Base-by-base conservation (phyloP, 106 monocot genomes). In the Dioscorea dumetorum region DNA sequence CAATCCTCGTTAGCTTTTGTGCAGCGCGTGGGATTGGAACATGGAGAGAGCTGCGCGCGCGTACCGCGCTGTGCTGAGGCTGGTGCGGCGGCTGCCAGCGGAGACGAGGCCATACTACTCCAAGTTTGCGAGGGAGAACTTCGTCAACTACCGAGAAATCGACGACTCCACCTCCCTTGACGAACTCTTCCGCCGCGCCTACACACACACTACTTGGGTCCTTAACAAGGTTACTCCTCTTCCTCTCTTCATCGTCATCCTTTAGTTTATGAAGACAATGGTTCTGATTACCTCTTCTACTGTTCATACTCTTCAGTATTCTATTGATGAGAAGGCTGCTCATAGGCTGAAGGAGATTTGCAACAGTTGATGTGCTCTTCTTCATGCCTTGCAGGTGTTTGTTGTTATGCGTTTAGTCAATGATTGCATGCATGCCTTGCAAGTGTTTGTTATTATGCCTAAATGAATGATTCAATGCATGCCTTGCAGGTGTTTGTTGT, bases 101-200 rank as follows among this genome's bases (percentile, higher is more conserved):
- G 95, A 95, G 62, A 70, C 88, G 15, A 50, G 91, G 64, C 75
- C 82, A 22, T 91, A 95, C 95, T 95, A 95, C 76, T 67, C 86
- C 66, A 88, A 88, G 70, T 91, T 82, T 88, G 78, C 91, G 31
- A 68, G 95, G 10, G 91, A 95, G 76, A 95, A 91, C 76, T 95
- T 95, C 72, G 95, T 91, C 78, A 95, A 95, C 74, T 95, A 91
- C 80, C 76, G 91, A 12, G 81, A 91, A 14, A 64, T 84, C 52
- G 88, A 86, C 67, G 80, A 60, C 54, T 48, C 73, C 24, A 50
- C 68, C 70, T 33, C 70, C 64, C 85, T 86, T 50, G 61, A 75
- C 15, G 95, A 91, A 57, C 83, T 86, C 54, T 79, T 85, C 67
- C 83, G 48, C 67, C 74, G 91, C 31, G 83, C 95, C 52, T 91